These are phyloP conservation scores for Trichoderma harzianum DNA, from an alignment of 2,329 filamentous ascomycete species.

Conservation along the genomic window DNA sequence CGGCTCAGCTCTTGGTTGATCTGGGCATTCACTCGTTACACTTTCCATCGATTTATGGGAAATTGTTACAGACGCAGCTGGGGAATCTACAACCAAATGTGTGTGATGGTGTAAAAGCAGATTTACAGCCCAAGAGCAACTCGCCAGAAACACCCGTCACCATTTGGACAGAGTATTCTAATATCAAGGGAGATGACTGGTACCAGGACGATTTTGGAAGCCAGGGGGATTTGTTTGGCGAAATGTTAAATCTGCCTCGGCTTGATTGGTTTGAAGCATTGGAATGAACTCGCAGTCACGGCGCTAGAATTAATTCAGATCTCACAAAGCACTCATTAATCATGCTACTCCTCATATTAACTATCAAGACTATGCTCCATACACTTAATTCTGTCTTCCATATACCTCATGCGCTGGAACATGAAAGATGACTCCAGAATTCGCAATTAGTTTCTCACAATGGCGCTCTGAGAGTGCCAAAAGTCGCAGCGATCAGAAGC, in stretches of 20 bases:
- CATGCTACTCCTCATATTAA: neutral
- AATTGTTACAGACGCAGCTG: neutral
- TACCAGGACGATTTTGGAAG: neutral
- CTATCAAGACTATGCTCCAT: neutral
- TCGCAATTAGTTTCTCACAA: neutral
- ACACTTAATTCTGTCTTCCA: neutral
- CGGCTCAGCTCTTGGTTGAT: neutral
- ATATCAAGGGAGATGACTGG: neutral
- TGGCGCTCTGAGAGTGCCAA: neutral
- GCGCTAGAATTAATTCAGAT: neutral
- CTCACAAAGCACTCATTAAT: neutral
- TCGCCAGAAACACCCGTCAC: neutral
- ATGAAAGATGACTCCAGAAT: neutral
- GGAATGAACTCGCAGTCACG: neutral
- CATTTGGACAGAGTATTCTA: neutral
- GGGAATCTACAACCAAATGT: neutral
- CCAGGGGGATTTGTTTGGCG: neutral
- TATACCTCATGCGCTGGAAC: neutral
- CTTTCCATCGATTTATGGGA: neutral
- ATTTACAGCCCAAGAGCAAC: neutral
- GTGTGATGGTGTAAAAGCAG: neutral
- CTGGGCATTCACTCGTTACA: neutral
- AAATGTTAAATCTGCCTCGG: neutral
- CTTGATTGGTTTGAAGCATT: neutral
- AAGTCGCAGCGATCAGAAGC: neutral